These are phyloP conservation scores for Neocucurbitaria cava DNA, from an alignment of 2,329 filamentous ascomycete species.

Conservation along the genomic window DNA sequence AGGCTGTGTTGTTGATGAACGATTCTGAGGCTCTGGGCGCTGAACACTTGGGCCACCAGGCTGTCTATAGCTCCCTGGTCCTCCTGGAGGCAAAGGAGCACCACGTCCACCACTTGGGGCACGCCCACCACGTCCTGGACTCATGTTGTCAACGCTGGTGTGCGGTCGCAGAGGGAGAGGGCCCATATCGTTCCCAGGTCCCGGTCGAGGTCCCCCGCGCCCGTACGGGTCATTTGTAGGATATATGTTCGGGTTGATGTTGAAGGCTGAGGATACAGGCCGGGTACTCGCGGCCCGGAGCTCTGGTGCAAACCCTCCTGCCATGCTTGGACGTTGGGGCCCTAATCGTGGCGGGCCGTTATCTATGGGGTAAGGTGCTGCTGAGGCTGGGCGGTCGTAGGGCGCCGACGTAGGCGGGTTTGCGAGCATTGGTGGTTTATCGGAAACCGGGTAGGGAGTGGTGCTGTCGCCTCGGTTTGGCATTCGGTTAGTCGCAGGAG, in stretches of 20 bases:
- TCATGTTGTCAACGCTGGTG: conserved; percentile 47
- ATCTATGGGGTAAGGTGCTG: conserved; percentile 75
- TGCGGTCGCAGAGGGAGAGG: conserved; percentile 45
- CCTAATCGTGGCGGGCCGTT: conserved; percentile 62
- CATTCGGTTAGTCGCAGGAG: conserved; percentile 27
- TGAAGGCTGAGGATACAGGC: conserved; percentile 57
- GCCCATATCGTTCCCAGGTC: conserved; percentile 35
- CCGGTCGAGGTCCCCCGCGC: conserved; percentile 35
- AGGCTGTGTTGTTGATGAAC: conserved; percentile 51
- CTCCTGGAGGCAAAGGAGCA: conserved; percentile 37
- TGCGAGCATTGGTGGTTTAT: conserved; percentile 48
- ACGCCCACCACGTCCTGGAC: conserved; percentile 42
- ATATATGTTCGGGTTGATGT: conserved; percentile 56
- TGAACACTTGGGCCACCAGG: conserved; percentile 49
- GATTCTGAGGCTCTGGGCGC: conserved; percentile 39
- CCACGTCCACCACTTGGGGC: conserved; percentile 36
- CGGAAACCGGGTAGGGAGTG: conserved; percentile 54
- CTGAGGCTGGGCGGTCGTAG: conserved; percentile 58
- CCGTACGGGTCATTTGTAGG: conserved; percentile 38
- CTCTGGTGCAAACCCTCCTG: conserved; percentile 54
- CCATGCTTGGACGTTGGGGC: conserved; percentile 36
- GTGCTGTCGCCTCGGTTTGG: conserved; percentile 44
- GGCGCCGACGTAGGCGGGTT: conserved; percentile 31
- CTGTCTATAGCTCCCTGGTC: conserved; percentile 45
- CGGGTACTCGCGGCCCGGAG: conserved; percentile 60